phyloP scores from a whole-genome alignment of 192 early-diverging fungal genomes.

The Coemansia sp. region DNA sequence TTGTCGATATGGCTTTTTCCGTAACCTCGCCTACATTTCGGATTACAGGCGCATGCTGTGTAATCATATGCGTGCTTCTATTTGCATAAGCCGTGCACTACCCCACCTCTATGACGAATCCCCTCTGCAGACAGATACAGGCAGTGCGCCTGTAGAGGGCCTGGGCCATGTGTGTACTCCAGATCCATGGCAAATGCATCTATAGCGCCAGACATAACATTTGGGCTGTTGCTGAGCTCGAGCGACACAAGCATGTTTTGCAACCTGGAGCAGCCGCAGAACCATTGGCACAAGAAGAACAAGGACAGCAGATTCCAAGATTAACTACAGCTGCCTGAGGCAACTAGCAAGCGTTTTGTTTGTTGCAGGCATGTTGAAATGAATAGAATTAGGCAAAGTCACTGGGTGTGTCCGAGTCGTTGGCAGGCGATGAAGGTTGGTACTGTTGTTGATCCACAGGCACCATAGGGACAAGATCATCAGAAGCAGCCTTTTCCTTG shows the following conservation, averaged over 20 bases:
- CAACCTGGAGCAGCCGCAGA: neutral
- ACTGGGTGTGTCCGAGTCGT: neutral
- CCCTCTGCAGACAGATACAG: neutral
- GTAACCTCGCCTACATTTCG: neutral
- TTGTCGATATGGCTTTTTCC: too few relatives aligned
- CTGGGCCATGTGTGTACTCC: neutral
- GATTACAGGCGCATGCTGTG: neutral
- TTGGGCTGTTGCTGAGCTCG: neutral
- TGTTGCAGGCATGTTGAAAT: neutral
- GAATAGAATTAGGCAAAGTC: neutral
- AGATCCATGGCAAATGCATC: too few relatives aligned
- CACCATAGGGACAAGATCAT: constrained; percentile 33
- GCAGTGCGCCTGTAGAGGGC: neutral
- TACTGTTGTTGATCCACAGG: neutral
- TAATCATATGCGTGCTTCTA: neutral
- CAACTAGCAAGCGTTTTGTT: too few relatives aligned
- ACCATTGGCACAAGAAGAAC: neutral
- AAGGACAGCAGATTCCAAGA: neutral
- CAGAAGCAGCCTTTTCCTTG: constrained; percentile 22
- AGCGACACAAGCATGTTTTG: neutral
- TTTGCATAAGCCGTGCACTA: neutral
- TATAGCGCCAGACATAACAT: constrained; percentile 8
- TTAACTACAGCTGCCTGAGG: neutral
- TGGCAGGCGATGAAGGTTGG: neutral
- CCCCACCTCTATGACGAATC: neutral